Base-by-base conservation (phyloP, 331 rosid species). In the Prunus yedoensis region DNA sequence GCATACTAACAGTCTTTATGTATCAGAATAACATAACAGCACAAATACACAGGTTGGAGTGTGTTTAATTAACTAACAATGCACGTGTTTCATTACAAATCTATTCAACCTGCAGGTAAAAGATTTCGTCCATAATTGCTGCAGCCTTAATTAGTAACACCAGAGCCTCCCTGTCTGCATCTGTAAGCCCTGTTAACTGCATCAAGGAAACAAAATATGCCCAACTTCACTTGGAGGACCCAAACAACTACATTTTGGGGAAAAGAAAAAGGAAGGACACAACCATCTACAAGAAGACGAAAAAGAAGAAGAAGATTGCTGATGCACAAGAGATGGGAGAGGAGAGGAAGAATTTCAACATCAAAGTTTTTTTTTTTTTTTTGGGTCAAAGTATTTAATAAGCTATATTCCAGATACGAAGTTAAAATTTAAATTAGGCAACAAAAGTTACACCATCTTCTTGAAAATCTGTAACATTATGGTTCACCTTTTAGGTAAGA, bases 111-210 rank as follows among this genome's bases (percentile, higher is more conserved):
- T 94, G 99, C 71, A 79, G 78, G 85, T 79, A 68, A 85, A 88
- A 94, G 59, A 92, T 91, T 70, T 90, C 92, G 74, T 94, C 92
- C 93, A 92, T 86, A 75, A 92, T 79, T 72, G 79, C 70, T 78
- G 99, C 97, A 66, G 96, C 97, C 87, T 84, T 90, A 78, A 94
- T 78, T 70, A 90, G 76, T 58, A 80, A 78, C 74, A 14, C 86
- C 59, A 94, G 85, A 86, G 91, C 96, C 77, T 87, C 88, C 82
- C 60, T 89, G 78, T 92, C 99, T 38, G 89, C 83, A 74, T 89
- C 91, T 9, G 87, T 65, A 72, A 92, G 86, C 77, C 88, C 97
- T 56, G 84, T 74, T 89, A 94, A 81, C 99, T 92, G 89, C 83
- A 82, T 65, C 50, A 83, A 84, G 23, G 56, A 70, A 80, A 69